Evolutionary conservation across 306 rosid genomes (phyloP), one percentile per base, ranked within the genome.

Genomic region (Vigna mungo): DNA sequence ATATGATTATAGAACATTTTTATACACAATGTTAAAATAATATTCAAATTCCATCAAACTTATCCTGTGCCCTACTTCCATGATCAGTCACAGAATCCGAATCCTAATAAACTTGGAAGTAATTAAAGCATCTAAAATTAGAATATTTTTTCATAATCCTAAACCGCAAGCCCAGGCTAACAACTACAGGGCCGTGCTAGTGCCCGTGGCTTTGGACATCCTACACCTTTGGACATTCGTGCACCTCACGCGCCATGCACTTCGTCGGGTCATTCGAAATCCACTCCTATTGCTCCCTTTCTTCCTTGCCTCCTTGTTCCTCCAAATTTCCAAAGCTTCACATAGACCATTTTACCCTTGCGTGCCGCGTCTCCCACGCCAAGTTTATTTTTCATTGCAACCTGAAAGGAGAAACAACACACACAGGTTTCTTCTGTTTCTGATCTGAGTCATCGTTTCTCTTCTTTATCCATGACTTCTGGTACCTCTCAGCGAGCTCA

Each of bases 401-500:
- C 69, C 32, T 34, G 37, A 34, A 34, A 34, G 37, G 37, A 34
- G 37, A 34, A 34, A 34, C 37, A 34, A 34, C 7, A 34, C 37
- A 34, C 37, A 34, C 37, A 34, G 4, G 37, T 34, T 34, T 34
- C 34, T 30, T 30, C 34, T 1, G 1, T 5, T 34, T 4, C 37
- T 34, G 84, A 85, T 86, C 88, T 39, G 74, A 14, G 78, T 78
- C 84, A 71, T 74, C 17, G 54, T 51, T 30, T 58, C 64, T 58
- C 7, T 23, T n/a, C 23, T 68, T 15, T n/a, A 25, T 1, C 73
- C 69, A 91, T 91, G 97, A 86, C 87, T 64, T 58, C 91, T 37
- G 78, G 85, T 18, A 60, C 73, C 86, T 87, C 93, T 32, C 89
- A 90, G 87, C 84, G 97, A 62, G 85, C 69, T 41, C 86, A 92